phyloP scores from a whole-genome alignment of 2,329 filamentous ascomycete genomes.

The Sclerotinia trifoliorum region DNA sequence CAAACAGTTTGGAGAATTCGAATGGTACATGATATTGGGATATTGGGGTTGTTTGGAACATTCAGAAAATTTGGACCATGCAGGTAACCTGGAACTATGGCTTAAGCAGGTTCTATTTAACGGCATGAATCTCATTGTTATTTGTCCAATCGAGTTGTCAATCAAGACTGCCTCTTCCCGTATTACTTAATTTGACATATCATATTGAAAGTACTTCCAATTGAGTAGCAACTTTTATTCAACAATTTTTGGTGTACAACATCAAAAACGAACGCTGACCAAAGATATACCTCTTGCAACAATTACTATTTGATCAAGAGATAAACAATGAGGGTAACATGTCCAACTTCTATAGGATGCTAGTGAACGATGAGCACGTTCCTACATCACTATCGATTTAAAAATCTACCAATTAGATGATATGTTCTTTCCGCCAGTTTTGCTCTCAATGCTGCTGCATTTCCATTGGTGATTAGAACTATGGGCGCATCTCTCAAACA shows the following conservation, averaged over 20 bases:
- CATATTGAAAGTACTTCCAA: too few relatives aligned
- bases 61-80: too few relatives aligned
- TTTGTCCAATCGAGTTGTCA: too few relatives aligned
- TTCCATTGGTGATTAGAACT: constrained; percentile 47
- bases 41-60: too few relatives aligned
- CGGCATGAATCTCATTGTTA: too few relatives aligned
- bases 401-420: constrained; percentile 40
- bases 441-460: constrained; percentile 42
- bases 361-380: constrained; percentile 32
- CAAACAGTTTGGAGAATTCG: too few relatives aligned
- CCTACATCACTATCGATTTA: constrained; percentile 44
- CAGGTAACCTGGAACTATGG: too few relatives aligned
- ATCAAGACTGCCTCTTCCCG: too few relatives aligned
- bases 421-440: constrained; percentile 40
- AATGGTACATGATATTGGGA: too few relatives aligned
- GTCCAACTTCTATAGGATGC: constrained; percentile 23
- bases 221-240: neutral
- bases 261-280: neutral
- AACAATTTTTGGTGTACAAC: too few relatives aligned
- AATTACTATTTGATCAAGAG: constrained; percentile 16
- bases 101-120: too few relatives aligned
- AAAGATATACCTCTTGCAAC: neutral
- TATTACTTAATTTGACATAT: too few relatives aligned
- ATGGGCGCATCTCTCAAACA: constrained; percentile 41
- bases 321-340: constrained; percentile 22